Conservation (phyloP, 805 yeast species). For the Priceomyces carsonii region DNA sequence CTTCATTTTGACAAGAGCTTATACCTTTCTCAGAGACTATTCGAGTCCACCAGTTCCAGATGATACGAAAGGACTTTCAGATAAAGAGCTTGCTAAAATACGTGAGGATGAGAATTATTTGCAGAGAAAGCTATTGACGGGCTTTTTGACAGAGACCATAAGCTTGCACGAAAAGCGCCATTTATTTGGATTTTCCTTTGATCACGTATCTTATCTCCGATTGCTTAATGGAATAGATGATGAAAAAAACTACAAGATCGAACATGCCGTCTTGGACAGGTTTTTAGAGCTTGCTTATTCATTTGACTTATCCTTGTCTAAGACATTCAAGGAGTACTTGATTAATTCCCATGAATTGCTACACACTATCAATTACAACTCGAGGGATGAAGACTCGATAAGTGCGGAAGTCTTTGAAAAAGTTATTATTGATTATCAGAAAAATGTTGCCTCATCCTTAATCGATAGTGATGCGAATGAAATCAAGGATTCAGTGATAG, state of each 20-base stretch:
- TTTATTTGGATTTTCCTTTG: constrained; percentile 23
- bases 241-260: constrained; percentile 1
- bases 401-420: constrained; percentile 41
- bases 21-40: constrained; percentile 57
- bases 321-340: constrained; percentile 35
- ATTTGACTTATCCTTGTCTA: constrained; percentile 62
- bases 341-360: constrained; percentile 45
- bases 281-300: constrained; percentile 51
- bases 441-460: constrained; percentile 25
- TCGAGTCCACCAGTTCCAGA: constrained; percentile 39
- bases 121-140: constrained; percentile 65
- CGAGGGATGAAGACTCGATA: constrained; percentile 21
- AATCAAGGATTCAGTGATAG: constrained; percentile 31
- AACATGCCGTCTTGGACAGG: constrained; percentile 24
- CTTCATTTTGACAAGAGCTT: constrained; percentile 58
- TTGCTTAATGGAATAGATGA: background rate
- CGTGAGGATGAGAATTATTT: constrained; percentile 58
- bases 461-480: constrained; percentile 24
- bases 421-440: constrained; percentile 44
- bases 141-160: constrained; percentile 57
- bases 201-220: constrained; percentile 23
- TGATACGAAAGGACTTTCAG: constrained; percentile 28
- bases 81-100: constrained; percentile 40
- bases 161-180: constrained; percentile 29
- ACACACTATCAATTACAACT: constrained; percentile 21